Conservation (phyloP, 192 early-diverging fungal species). For the Obelidium mucronatum region DNA sequence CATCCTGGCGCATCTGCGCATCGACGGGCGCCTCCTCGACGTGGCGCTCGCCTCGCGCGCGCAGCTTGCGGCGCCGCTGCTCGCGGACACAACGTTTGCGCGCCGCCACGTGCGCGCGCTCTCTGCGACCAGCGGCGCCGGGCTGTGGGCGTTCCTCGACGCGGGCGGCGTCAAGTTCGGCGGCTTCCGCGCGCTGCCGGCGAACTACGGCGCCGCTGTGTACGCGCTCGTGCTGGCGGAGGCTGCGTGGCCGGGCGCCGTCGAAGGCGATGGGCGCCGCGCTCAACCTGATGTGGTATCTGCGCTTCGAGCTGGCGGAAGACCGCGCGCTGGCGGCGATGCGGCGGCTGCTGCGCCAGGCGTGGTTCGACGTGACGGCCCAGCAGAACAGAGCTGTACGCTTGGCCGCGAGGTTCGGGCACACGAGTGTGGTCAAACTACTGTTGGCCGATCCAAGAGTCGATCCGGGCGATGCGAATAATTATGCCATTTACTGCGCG, state of each 20-base stretch:
- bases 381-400: not conserved
- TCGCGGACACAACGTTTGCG: not conserved
- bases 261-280: not conserved
- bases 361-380: not conserved
- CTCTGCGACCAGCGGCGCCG: not conserved
- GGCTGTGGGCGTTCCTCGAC: not conserved
- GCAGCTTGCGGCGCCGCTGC: not conserved
- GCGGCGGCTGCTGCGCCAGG: not conserved
- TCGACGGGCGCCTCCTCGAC: not conserved
- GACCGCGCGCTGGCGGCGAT: not conserved
- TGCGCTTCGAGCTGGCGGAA: not conserved
- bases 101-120: not conserved
- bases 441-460: not conserved
- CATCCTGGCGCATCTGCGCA: not conserved
- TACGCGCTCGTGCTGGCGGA: not conserved
- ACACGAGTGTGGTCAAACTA: not conserved
- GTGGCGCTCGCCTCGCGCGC: not conserved
- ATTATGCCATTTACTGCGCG: conserved; percentile 19
- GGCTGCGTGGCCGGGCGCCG: not conserved
- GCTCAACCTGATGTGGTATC: not conserved
- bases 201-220: not conserved
- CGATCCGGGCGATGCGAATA: not conserved
- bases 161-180: not conserved
- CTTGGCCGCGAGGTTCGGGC: conserved; percentile 3
- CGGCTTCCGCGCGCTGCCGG: not conserved